Evolutionary conservation across 148 eudicot species (phyloP), one percentile per base, ranked within the genome.

Genomic region (Chenopodium quinoa): DNA sequence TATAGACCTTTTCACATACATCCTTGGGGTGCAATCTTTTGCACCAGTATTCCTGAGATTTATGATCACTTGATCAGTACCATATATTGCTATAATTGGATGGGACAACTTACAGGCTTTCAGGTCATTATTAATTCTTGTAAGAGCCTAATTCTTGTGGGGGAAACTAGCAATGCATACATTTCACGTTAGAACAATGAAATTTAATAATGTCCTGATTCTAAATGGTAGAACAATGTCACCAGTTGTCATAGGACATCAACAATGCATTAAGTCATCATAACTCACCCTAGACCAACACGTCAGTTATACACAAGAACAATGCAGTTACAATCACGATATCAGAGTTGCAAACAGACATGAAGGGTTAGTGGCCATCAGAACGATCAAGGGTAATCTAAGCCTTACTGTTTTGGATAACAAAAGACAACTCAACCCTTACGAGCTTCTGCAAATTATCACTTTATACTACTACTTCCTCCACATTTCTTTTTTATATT

Each of bases 1-100:
- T 85, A 83, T 90, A 96, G 54, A 96, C 99, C 82, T 96, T 96
- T 80, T 96, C 99, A 73, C 99, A 96, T 67, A 96, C 99, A 85
- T 96, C 90, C 88, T 96, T 96, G 65, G 99, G 99, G 84, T 96
- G 99, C 89, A 90, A 82, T 84, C 92, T 92, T 90, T 96, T 96
- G 87, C 99, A 96, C 99, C 99, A 96, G 83, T 94, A 96, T 86
- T 96, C 99, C 99, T 96, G 88, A 76, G 75, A 66, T 79, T 47
- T 6, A 37, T 1, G 8, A 37, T 37, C 0, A 76, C 27, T 52
- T 72, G 68, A 78, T 74, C 44, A 84, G 48, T 47, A 52, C 70
- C 32, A 77, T 50, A 48, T 52, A 50, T 73, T 25, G 40, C 52
- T 32, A 47, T 62, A 16, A 72, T 47, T n/a, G 52, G 40, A 56